phyloP scores from a whole-genome alignment of 176 grass and related monocot genomes.

The Ensete ventricosum region DNA sequence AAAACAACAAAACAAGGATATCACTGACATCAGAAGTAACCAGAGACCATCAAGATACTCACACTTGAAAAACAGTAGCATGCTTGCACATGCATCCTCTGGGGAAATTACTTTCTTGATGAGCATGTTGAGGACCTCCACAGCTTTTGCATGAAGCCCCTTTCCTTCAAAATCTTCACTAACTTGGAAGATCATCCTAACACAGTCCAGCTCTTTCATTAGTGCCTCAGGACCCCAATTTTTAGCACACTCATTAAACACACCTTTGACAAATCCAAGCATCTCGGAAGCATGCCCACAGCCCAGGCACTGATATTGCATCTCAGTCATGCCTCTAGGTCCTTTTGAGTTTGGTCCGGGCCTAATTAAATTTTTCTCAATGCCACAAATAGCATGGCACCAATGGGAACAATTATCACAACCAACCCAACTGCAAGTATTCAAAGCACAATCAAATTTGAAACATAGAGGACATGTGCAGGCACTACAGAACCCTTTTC shows the following conservation, averaged over 20 bases:
- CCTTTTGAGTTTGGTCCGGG: constrained; percentile 69
- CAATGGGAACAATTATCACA: constrained; percentile 92
- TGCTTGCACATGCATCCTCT: constrained; percentile 57
- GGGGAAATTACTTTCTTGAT: constrained; percentile 45
- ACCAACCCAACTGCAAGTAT: constrained; percentile 95
- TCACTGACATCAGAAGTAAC: constrained; percentile 8
- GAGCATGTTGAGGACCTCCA: constrained; percentile 62
- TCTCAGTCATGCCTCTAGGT: constrained; percentile 65
- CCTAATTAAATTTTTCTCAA: constrained; percentile 76
- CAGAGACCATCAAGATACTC: constrained; percentile 23
- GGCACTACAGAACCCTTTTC: constrained; percentile 79
- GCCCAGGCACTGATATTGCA: constrained; percentile 95
- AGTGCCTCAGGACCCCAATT: constrained; percentile 55
- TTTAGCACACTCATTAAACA: constrained; percentile 76
- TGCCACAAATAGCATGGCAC: constrained; percentile 83
- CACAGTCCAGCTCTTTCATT: constrained; percentile 81
- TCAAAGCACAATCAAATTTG: constrained; percentile 84
- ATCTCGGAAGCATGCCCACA: constrained; percentile 90
- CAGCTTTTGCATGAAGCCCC: constrained; percentile 71
- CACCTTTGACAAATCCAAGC: constrained; percentile 99
- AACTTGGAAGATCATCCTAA: constrained; percentile 76
- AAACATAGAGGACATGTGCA: constrained; percentile 90
- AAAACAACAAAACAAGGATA: background rate
- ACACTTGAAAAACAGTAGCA: constrained; percentile 98
- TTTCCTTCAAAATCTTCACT: constrained; percentile 99